Percentiles rank a stretch among this genome's conserved stretches.
phyloP scores from a whole-genome alignment of 768 basidiomycete genomes.

The Boletus pseudopeckii region DNA sequence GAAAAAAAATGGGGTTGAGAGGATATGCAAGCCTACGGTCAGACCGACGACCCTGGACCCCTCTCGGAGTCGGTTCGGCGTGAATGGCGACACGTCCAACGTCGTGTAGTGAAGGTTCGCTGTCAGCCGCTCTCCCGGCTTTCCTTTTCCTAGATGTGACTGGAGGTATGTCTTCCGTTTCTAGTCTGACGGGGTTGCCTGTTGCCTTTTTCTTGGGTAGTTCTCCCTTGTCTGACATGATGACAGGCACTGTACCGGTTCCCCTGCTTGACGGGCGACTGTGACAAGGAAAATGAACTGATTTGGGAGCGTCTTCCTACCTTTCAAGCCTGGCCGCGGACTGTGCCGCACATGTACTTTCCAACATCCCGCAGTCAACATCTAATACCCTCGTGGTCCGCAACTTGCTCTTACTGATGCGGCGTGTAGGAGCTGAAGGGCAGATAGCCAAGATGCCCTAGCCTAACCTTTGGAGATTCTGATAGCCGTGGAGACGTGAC shows the following conservation, averaged over 20 bases:
- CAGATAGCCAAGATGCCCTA: neutral
- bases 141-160: conserved; percentile 29
- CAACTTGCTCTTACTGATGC: neutral
- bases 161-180: conserved; percentile 15
- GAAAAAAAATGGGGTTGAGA: neutral
- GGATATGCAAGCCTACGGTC: conserved; percentile 21
- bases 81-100: conserved; percentile 8
- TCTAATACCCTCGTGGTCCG: neutral
- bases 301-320: conserved; percentile 26
- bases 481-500: neutral
- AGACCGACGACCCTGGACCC: conserved; percentile 26
- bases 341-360: conserved; percentile 15
- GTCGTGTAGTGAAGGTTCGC: conserved; percentile 13
- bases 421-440: neutral
- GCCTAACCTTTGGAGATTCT: neutral
- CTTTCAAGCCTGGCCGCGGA: conserved; percentile 15
- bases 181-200: conserved; percentile 11
- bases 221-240: conserved; percentile 29
- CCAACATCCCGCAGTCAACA: neutral
- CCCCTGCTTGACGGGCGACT: conserved; percentile 10
- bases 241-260: conserved; percentile 5
- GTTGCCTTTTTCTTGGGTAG: conserved; percentile 23
- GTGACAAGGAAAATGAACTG: conserved; percentile 19
- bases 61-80: conserved; percentile 15
- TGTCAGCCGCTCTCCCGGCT: conserved; percentile 13